Percentiles rank a stretch among this genome's conserved stretches.
Evolutionary conservation across 169 alveolate species (phyloP).

Genomic region (Plasmodium malariae): DNA sequence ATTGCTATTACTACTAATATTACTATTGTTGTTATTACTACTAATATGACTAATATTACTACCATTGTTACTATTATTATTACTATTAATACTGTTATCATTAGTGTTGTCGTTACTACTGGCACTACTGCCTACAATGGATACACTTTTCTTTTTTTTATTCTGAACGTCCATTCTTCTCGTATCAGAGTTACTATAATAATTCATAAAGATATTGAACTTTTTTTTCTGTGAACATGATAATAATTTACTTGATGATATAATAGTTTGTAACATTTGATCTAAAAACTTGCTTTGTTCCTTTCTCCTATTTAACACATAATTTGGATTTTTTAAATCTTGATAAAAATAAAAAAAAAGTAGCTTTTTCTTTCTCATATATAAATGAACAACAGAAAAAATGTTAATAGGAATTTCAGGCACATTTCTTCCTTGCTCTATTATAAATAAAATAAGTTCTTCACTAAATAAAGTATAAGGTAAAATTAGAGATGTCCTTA

Average conservation of each 20-base stretch:
- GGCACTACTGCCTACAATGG: neutral
- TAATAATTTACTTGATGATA: conserved; percentile 49
- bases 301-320: conserved; percentile 24
- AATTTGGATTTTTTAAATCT: conserved; percentile 59
- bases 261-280: conserved; percentile 64
- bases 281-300: conserved; percentile 45
- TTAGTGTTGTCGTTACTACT: neutral
- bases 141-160: neutral
- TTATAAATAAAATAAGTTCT: conserved; percentile 62
- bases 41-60: neutral
- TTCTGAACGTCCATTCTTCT: neutral
- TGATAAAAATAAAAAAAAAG: conserved; percentile 66
- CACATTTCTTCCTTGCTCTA: conserved; percentile 57
- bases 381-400: conserved; percentile 68
- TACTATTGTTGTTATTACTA: neutral
- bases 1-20: neutral
- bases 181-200: neutral
- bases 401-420: conserved; percentile 81
- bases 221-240: conserved; percentile 22
- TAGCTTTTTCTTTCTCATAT: conserved; percentile 70
- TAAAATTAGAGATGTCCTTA: conserved; percentile 83
- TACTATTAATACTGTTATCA: neutral
- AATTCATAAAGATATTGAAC: conserved; percentile 8
- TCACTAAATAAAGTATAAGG: conserved; percentile 77
- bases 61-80: neutral